Evolutionary conservation across 768 basidiomycete genomes (phyloP).

Genomic region (Fistulinella prunicolor): DNA sequence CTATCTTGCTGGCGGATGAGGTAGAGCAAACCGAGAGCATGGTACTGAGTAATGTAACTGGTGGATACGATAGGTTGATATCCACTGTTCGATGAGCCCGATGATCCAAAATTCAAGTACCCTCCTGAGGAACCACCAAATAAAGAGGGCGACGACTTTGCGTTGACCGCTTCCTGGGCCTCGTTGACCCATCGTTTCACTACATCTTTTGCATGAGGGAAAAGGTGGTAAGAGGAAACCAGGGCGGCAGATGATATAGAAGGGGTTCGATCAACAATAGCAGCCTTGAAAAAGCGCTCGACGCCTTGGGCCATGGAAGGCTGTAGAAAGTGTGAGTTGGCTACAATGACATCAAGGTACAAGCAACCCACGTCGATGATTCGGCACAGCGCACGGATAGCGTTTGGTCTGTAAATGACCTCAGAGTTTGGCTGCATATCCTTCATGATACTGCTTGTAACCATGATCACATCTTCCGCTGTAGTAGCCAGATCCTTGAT

Average conservation of each 20-base stretch:
- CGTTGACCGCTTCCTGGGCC: constrained; percentile 92
- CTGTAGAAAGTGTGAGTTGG: constrained; percentile 39
- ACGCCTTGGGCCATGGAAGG: constrained; percentile 99
- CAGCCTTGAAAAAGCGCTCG: constrained; percentile 98
- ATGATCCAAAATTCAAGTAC: constrained; percentile 71
- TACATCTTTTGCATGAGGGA: constrained; percentile 89
- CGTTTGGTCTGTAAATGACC: constrained; percentile 97
- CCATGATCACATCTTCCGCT: constrained; percentile 99
- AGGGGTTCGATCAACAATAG: constrained; percentile 94
- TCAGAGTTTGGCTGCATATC: constrained; percentile 99
- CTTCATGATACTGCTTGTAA: constrained; percentile 99
- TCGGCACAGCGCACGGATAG: constrained; percentile 92
- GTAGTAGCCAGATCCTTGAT: constrained; percentile 95
- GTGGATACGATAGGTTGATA: constrained; percentile 82
- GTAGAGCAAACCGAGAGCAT: constrained; percentile 90
- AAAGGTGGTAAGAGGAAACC: constrained; percentile 96
- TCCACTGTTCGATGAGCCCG: constrained; percentile 50
- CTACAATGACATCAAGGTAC: constrained; percentile 35
- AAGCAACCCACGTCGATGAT: constrained; percentile 84
- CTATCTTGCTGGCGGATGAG: constrained; percentile 95
- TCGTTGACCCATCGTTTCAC: constrained; percentile 99
- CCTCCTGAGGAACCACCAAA: constrained; percentile 55
- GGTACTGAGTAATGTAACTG: constrained; percentile 95
- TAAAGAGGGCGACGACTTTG: constrained; percentile 74
- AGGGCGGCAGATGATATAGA: constrained; percentile 95